A percentile compares a stretch with the other conserved stretches of the same genome.
Conservation (phyloP, 2,329 filamentous ascomycete genomes). For the Oidium heveae region DNA sequence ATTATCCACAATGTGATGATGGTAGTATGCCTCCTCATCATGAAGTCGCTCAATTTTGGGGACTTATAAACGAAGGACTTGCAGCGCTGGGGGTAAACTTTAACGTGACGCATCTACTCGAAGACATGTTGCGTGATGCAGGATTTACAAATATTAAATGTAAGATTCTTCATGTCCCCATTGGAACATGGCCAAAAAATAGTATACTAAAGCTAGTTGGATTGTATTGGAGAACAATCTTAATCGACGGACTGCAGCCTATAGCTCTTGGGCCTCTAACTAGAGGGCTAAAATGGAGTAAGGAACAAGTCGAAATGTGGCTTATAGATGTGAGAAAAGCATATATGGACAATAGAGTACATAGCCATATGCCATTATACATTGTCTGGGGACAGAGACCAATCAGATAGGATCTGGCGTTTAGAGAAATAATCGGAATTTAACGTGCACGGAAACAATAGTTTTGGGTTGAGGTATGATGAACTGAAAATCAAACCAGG, state of each 20-base stretch:
- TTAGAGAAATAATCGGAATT: too few species aligned
- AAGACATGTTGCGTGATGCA: constrained; percentile 21
- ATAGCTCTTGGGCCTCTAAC: constrained; percentile 27
- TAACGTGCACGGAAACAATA: too few species aligned
- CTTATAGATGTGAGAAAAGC: constrained; percentile 23
- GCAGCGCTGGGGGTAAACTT: constrained; percentile 21
- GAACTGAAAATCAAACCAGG: too few species aligned
- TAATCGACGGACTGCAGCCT: constrained; percentile 24
- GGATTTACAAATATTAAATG: constrained; percentile 24
- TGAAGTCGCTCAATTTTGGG: constrained; percentile 22
- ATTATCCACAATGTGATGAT: constrained; percentile 21
- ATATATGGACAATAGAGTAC: constrained; percentile 17
- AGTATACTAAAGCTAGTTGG: constrained; percentile 25
- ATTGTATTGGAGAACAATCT: constrained; percentile 24
- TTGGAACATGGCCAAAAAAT: constrained; percentile 21
- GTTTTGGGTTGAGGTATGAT: too few species aligned
- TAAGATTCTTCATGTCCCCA: constrained; percentile 19
- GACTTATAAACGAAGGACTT: constrained; percentile 20
- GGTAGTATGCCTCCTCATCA: constrained; percentile 17
- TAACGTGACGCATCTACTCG: constrained; percentile 18
- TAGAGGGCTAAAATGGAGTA: constrained; percentile 22
- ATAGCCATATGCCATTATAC: constrained; percentile 30
- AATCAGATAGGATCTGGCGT: background rate
- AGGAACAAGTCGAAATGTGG: constrained; percentile 23
- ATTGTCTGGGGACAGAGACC: constrained; percentile 30